These are phyloP conservation scores for Suillus fuscotomentosus DNA, from an alignment of 768 basidiomycete genomes.

Conservation along the genomic window DNA sequence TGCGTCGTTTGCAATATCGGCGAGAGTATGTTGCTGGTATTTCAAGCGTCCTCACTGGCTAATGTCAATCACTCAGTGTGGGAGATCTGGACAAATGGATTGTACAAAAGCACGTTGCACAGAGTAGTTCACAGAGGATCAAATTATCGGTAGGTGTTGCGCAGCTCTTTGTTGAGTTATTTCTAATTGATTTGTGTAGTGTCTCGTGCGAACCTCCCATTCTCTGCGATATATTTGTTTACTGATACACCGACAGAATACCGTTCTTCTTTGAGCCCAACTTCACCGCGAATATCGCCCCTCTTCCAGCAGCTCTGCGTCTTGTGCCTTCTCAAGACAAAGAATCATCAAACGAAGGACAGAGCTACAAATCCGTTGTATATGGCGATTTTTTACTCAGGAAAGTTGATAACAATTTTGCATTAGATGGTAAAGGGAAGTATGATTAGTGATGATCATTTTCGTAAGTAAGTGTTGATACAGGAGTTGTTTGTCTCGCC, in stretches of 20 bases:
- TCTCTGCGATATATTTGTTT: neutral
- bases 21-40: constrained; percentile 58
- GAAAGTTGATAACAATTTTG: constrained; percentile 79
- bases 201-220: constrained; percentile 59
- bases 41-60: neutral
- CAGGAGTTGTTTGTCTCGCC: neutral
- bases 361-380: constrained; percentile 46
- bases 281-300: constrained; percentile 66
- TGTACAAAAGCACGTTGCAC: constrained; percentile 89
- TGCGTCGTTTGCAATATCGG: constrained; percentile 92
- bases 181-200: constrained; percentile 34
- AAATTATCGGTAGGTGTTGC: constrained; percentile 52
- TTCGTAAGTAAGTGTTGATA: neutral
- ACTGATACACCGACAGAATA: constrained; percentile 45
- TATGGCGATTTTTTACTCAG: constrained; percentile 78
- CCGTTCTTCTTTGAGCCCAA: constrained; percentile 97
- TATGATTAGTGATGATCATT: constrained; percentile 21
- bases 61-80: constrained; percentile 57
- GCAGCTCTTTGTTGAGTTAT: neutral
- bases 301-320: constrained; percentile 60
- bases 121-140: constrained; percentile 76
- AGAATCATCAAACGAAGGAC: constrained; percentile 18
- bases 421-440: constrained; percentile 34
- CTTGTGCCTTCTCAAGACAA: constrained; percentile 18
- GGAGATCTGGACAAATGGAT: constrained; percentile 87